These are phyloP conservation scores for Salmacisia buchloeana DNA, from an alignment of 1,284 basidiomycete genomes.

Conservation along the genomic window DNA sequence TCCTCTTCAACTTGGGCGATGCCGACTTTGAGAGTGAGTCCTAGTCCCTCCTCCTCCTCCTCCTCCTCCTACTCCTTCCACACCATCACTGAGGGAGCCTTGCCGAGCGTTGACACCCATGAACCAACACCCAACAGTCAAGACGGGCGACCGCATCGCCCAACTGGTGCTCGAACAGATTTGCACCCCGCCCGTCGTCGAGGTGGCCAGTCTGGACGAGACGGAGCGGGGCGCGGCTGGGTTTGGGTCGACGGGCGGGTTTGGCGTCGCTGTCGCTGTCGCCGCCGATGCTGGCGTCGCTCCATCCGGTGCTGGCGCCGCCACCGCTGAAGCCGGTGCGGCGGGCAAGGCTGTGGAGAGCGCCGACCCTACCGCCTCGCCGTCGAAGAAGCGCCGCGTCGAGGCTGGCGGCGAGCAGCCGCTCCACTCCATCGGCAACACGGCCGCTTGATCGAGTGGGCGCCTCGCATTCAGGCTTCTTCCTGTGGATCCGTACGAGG, in stretches of 20 bases:
- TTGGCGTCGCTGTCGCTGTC: conserved; percentile 7
- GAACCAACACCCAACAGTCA: conserved; percentile 67
- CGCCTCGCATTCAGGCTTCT: too few species aligned
- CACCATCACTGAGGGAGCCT: not conserved
- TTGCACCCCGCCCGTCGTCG: conserved; percentile 73
- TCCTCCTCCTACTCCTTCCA: not conserved
- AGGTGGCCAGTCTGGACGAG: conserved; percentile 79
- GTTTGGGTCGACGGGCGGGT: conserved; percentile 85
- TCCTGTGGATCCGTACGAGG: too few species aligned
- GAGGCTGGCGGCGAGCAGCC: not conserved
- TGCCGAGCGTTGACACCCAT: too few species aligned
- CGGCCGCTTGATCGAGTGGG: not conserved
- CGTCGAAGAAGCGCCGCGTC: not conserved
- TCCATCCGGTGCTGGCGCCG: not conserved
- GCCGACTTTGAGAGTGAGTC: conserved; percentile 74
- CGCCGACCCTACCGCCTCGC: not conserved
- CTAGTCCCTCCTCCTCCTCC: not conserved
- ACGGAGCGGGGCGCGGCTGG: conserved; percentile 80
- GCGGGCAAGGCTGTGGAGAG: not conserved
- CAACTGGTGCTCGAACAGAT: conserved; percentile 91
- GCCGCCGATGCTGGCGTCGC: not conserved
- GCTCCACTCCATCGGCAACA: too few species aligned
- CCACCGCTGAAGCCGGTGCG: not conserved
- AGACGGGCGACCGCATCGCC: conserved; percentile 85
- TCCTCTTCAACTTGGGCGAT: conserved; percentile 82